Percentiles rank a stretch among this genome's conserved stretches.
Conservation (phyloP, 768 basidiomycete species). For the Boletus reticuloceps region DNA sequence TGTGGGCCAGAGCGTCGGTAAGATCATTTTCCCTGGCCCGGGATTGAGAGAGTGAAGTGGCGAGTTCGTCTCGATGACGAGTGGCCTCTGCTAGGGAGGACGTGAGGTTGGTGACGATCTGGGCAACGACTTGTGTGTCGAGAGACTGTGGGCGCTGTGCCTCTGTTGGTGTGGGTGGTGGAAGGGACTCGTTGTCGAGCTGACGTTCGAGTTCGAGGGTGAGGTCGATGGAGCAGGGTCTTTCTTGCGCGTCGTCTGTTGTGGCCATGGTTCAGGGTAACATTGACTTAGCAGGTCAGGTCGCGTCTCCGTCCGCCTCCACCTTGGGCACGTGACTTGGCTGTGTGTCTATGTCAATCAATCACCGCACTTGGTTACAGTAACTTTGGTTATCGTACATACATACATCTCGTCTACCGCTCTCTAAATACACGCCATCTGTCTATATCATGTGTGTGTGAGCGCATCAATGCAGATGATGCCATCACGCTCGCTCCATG, state of each 20-base stretch:
- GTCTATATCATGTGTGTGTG: constrained; percentile 52
- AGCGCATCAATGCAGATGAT: constrained; percentile 85
- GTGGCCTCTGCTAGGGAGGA: constrained; percentile 61
- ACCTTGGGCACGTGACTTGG: constrained; percentile 13
- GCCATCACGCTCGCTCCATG: constrained; percentile 92
- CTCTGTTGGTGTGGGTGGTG: constrained; percentile 42
- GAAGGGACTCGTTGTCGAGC: constrained; percentile 61
- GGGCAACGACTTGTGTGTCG: constrained; percentile 73
- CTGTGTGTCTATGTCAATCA: neutral
- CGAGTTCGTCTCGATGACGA: constrained; percentile 70
- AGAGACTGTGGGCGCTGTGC: constrained; percentile 48
- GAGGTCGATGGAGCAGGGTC: constrained; percentile 65
- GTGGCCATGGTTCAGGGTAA: constrained; percentile 3
- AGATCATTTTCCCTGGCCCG: constrained; percentile 57
- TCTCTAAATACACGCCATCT: neutral
- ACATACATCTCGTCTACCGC: neutral
- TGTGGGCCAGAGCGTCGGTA: constrained; percentile 58
- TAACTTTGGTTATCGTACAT: constrained; percentile 9
- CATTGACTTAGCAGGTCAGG: constrained; percentile 3
- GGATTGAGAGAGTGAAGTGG: constrained; percentile 47
- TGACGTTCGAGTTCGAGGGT: constrained; percentile 77
- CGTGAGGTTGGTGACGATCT: constrained; percentile 72
- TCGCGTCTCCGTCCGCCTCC: constrained; percentile 9
- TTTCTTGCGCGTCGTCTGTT: constrained; percentile 21
- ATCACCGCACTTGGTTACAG: too few species aligned